Evolutionary conservation across 805 yeast species (phyloP), one percentile per base, ranked within the genome.

Genomic region (Saccharomycopsis synnaedendra): DNA sequence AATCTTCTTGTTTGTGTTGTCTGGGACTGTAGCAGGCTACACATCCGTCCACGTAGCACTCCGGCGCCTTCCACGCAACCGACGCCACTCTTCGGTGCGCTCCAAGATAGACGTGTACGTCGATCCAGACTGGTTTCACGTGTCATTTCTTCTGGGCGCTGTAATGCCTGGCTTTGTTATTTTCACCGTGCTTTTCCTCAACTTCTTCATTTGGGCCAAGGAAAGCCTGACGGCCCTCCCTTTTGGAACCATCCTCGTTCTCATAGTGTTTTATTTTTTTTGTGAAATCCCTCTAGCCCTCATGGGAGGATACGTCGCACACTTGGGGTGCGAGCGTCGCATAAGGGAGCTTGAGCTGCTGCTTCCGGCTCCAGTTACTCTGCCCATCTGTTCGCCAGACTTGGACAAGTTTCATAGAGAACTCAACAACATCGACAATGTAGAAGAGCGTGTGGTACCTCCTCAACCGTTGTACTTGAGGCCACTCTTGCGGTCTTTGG

Each of bases 181-280:
- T 48, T 49, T 72, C 0, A 66, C 76, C 2, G 67, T 82, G 0
- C 60, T 82, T 29, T 58, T 76, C 29, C 63, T 84, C 50, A 87
- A 86, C 60, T 65, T 76, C 51, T 73, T 87, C 48, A 79, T 84
- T 6, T 84, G 89, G 86, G 82, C 82, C 2, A 73, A 79, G 55
- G 81, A 80, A 53, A 79, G 93, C 0, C 79, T 93, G 0, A 68
- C 74, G 44, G 88, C 90, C 0, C 66, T 85, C 41, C 95, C 95
- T 9, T 82, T 86, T 55, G 82, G 86, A 4, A 81, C 94, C 0
- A 71, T 86, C 27, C 63, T 82, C 5, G 71, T 76, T 1, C 61
- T 86, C 40, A 60, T 83, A n/a, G 54, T 71, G 5, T 62, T 80
- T 45, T 82, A 85, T 61, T 68, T 81, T 40, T 57, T 81, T 9